Percentiles rank a stretch among this genome's conserved stretches.
Conservation (phyloP, 192 early-diverging fungal genomes). For the Tieghemiomyces parasiticus region DNA sequence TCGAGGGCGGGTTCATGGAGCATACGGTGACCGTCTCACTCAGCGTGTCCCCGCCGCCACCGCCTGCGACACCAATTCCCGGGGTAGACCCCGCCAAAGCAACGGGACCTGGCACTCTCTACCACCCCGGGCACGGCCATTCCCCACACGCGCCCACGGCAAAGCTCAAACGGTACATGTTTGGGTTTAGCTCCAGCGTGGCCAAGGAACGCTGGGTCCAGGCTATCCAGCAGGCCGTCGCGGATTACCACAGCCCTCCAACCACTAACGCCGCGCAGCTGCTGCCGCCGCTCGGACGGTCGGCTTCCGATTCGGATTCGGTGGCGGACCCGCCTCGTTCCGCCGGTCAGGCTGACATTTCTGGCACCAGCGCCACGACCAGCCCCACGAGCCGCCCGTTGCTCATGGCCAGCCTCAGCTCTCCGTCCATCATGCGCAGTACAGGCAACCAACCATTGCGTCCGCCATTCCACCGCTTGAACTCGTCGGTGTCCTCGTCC, state of each 20-base stretch:
- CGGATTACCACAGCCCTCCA: not conserved
- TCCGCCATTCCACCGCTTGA: not conserved
- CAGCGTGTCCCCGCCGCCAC: not conserved
- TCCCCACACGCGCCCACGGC: not conserved
- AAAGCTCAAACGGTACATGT: conserved; percentile 3
- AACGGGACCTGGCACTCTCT: not conserved
- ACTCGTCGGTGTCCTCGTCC: not conserved
- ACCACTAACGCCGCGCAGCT: not conserved
- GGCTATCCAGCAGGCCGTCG: not conserved
- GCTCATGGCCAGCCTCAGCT: not conserved
- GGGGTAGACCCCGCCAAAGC: not conserved
- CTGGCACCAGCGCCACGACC: not conserved
- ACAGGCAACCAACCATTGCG: too few relatives aligned
- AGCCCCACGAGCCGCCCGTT: not conserved
- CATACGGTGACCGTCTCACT: conserved; percentile 25
- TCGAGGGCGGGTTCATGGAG: conserved; percentile 34
- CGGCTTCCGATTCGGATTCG: not conserved
- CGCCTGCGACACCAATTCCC: too few relatives aligned
- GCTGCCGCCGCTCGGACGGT: too few relatives aligned
- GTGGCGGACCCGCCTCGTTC: not conserved
- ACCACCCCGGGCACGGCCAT: not conserved
- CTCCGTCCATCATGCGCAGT: too few relatives aligned
- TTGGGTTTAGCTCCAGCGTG: not conserved
- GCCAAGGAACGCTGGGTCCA: conserved; percentile 4
- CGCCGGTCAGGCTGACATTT: not conserved